Evolutionary conservation across 345 rosid species (phyloP).

Genomic region (Gossypium raimondii): DNA sequence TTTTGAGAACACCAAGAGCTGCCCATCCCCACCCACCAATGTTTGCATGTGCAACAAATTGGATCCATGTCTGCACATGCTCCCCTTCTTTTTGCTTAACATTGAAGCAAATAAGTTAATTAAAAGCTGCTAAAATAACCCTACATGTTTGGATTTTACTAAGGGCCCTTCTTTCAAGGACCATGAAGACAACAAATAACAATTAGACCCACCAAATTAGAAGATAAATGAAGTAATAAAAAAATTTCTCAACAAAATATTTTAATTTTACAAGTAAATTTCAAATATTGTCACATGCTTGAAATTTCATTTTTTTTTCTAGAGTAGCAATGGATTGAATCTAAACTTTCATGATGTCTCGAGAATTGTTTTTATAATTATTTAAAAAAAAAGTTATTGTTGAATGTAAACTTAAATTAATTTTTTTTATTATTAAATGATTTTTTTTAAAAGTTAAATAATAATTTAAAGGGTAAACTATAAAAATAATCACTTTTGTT

Average conservation of each 20-base stretch:
- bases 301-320: no score
- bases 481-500: no score
- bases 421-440: no score
- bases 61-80: background rate
- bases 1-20: background rate
- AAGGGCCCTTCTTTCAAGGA: background rate
- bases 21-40: background rate
- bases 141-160: background rate
- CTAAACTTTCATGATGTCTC: no score
- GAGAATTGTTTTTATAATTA: background rate
- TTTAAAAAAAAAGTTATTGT: background rate
- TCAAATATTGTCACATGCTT: no score
- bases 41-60: constrained; percentile 5
- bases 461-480: no score
- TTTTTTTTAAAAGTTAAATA: no score
- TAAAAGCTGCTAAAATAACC: background rate
- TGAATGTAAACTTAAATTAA: no score
- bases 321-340: no score
- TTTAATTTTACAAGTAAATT: no score
- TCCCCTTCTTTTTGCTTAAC: constrained; percentile 1
- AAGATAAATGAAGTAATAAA: background rate
- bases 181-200: background rate
- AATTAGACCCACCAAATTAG: background rate
- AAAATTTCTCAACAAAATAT: no score
- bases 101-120: constrained; percentile 10